Evolutionary conservation across 352 stramenopile genomes (phyloP).

Genomic region (Phytophthora colocasiae): DNA sequence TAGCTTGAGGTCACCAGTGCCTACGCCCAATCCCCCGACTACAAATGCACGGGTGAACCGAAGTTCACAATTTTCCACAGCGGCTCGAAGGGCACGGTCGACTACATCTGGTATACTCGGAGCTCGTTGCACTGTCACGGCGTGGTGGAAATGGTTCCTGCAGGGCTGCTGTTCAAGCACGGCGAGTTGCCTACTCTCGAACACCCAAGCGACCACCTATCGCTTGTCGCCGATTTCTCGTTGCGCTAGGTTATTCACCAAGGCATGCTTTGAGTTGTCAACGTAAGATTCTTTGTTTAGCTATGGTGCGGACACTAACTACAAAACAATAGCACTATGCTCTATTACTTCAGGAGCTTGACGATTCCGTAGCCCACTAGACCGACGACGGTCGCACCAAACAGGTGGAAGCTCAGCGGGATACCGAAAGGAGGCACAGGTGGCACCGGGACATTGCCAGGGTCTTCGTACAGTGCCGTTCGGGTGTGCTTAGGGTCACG

Average conservation of each 20-base stretch:
- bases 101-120: slow-evolving; percentile 77
- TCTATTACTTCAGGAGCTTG: slow-evolving; percentile 67
- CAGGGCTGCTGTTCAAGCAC: slow-evolving; percentile 56
- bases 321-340: slow-evolving; percentile 21
- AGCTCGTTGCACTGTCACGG: slow-evolving; percentile 63
- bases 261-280: background rate
- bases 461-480: slow-evolving; percentile 84
- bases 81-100: slow-evolving; percentile 60
- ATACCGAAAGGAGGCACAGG: slow-evolving; percentile 77
- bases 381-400: slow-evolving; percentile 58
- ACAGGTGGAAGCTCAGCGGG: slow-evolving; percentile 70
- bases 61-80: slow-evolving; percentile 81
- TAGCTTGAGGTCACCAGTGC: slow-evolving; percentile 67
- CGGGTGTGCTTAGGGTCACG: slow-evolving; percentile 77
- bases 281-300: slow-evolving; percentile 9
- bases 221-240: slow-evolving; percentile 73
- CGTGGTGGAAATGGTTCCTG: slow-evolving; percentile 68
- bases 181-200: slow-evolving; percentile 59
- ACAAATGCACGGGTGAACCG: slow-evolving; percentile 60
- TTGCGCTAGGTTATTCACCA: slow-evolving; percentile 13
- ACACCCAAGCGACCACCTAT: slow-evolving; percentile 71
- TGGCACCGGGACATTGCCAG: slow-evolving; percentile 78
- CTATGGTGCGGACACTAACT: slow-evolving; percentile 15
- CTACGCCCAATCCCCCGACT: slow-evolving; percentile 63
- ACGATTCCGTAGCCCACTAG: slow-evolving; percentile 67